Evolutionary conservation across 73 alveolate genomes (phyloP), one percentile per base, ranked within the genome.

Genomic region (Loxodes magnus): DNA sequence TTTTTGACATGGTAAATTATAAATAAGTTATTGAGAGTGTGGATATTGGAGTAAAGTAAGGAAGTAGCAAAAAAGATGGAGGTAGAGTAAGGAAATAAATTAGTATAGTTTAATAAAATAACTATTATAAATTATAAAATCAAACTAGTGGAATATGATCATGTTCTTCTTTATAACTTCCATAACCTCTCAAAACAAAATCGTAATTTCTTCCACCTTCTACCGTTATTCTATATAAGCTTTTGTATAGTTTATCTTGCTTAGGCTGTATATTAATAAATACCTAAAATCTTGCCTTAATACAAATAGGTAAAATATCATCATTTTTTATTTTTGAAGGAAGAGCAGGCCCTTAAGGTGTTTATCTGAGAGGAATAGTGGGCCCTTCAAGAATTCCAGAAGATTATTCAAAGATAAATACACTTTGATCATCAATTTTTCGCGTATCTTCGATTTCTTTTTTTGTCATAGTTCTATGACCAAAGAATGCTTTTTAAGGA

Each of bases 111-210:
- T n/a, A n/a, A n/a, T n/a, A n/a, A n/a, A n/a, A n/a, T n/a, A n/a
- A n/a, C n/a, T n/a, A n/a, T n/a, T n/a, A n/a, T n/a, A n/a, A n/a
- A n/a, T n/a, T n/a, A n/a, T n/a, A n/a, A n/a, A n/a, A n/a, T n/a
- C n/a, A n/a, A n/a, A n/a, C n/a, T n/a, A n/a, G n/a, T n/a, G n/a
- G n/a, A n/a, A n/a, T n/a, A 46, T 20, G 35, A 70, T 71, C 74
- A 63, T 81, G 77, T 38, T 87, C 84, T 61, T 87, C 97, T 50
- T 71, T 81, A 73, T 79, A 87, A 23, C 93, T 71, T 3, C 97
- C 97, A 63, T 35, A 46, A 46, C 97, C 97, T 69, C 82, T 87
- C 27, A 87, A 68, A 25, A 77, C 76, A 39, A 87, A 74, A 61
- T 82, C 95, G 61, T 76, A 67, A 4, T 82, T 41, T 50, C 77